These are phyloP conservation scores for Cryomyces minteri DNA, from an alignment of 495 filamentous ascomycete species.

Conservation along the genomic window DNA sequence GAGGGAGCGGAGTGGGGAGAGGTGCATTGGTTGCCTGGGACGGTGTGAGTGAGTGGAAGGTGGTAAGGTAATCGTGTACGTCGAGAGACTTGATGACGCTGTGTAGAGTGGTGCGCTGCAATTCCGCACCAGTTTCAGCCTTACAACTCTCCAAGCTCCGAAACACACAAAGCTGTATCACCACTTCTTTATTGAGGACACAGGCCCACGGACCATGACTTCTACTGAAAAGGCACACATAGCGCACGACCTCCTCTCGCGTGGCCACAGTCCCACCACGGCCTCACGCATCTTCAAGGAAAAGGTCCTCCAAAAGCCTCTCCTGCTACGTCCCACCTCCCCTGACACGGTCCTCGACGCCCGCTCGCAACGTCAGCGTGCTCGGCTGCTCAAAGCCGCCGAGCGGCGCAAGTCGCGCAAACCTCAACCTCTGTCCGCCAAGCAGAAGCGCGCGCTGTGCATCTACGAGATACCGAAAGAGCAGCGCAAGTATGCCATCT, in stretches of 20 bases:
- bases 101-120: too few relatives aligned
- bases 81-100: too few relatives aligned
- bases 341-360: slow-evolving; percentile 15
- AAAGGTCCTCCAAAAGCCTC: slow-evolving; percentile 64
- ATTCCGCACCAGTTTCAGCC: too few relatives aligned
- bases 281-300: slow-evolving; percentile 56
- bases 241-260: slow-evolving; percentile 47
- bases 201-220: background rate
- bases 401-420: slow-evolving; percentile 33
- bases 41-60: too few relatives aligned
- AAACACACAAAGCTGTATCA: too few relatives aligned
- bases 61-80: too few relatives aligned
- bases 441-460: slow-evolving; percentile 51
- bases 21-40: slow-evolving; percentile 5
- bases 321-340: slow-evolving; percentile 57
- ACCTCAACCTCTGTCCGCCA: slow-evolving; percentile 61
- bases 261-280: slow-evolving; percentile 53
- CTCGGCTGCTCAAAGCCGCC: slow-evolving; percentile 23
- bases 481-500: slow-evolving; percentile 55
- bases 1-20: slow-evolving; percentile 1
- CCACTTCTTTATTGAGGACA: background rate
- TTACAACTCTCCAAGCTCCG: background rate
- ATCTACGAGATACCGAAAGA: slow-evolving; percentile 55
- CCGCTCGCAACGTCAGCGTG: too few relatives aligned
- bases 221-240: slow-evolving; percentile 19